These are phyloP conservation scores for Pseudogymnoascus sp. DNA, from an alignment of 2,329 filamentous ascomycete genomes.

Conservation along the genomic window DNA sequence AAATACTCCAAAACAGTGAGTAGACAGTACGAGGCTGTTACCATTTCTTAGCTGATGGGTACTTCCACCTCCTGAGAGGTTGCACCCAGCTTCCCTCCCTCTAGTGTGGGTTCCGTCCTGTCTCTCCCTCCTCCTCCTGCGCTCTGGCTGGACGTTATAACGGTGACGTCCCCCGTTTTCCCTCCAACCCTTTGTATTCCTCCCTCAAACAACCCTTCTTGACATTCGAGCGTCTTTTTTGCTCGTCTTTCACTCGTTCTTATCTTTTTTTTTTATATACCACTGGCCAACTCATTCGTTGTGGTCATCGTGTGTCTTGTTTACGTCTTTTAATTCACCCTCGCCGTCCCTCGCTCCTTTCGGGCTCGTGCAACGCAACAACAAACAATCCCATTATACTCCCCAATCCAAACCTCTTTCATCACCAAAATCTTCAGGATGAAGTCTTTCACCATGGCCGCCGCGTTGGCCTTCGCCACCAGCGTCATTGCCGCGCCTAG, in stretches of 20 bases:
- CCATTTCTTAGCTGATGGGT: neutral
- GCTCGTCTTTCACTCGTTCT: constrained; percentile 9
- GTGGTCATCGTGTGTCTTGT: neutral
- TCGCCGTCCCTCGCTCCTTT: constrained; percentile 5
- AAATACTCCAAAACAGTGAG: neutral
- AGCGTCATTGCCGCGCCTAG: neutral
- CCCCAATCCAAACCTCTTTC: neutral
- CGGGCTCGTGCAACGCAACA: constrained; percentile 1
- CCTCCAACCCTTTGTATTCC: neutral
- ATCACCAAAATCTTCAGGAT: neutral
- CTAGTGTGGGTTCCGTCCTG: neutral
- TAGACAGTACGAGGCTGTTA: neutral
- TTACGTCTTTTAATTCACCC: constrained; percentile 8
- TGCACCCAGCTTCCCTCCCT: neutral
- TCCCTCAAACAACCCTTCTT: neutral
- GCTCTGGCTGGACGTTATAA: neutral
- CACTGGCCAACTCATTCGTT: constrained; percentile 4
- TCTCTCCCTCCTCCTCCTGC: neutral
- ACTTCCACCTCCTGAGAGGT: neutral
- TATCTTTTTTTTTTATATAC: neutral
- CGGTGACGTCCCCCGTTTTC: constrained; percentile 2
- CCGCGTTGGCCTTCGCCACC: constrained; percentile 2
- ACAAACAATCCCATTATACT: neutral
- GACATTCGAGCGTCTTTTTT: constrained; percentile 7
- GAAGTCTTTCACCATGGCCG: constrained; percentile 1